Conservation (phyloP, 2,329 filamentous ascomycete species). For the Colletotrichum sp. region DNA sequence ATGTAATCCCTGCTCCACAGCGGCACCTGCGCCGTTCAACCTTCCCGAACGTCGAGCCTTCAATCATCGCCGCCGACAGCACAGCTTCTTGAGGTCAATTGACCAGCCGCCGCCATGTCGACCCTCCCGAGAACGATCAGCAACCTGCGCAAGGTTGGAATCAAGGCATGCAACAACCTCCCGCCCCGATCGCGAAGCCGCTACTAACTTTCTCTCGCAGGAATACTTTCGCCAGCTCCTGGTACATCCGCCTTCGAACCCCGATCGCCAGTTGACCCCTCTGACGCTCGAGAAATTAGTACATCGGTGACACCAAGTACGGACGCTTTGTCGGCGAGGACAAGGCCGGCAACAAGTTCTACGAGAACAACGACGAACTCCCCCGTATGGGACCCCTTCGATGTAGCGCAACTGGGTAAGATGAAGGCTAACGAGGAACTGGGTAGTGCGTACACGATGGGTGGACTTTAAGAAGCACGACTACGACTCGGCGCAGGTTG, state of each 20-base stretch:
- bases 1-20: slow-evolving; percentile 9
- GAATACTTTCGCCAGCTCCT: slow-evolving; percentile 92
- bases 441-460: slow-evolving; percentile 89
- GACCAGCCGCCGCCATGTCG: slow-evolving; percentile 73
- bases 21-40: slow-evolving; percentile 12
- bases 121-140: slow-evolving; percentile 84
- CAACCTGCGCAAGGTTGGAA: slow-evolving; percentile 85
- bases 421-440: slow-evolving; percentile 11
- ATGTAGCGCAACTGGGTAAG: neutral
- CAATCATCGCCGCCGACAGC: slow-evolving; percentile 5
- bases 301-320: slow-evolving; percentile 90
- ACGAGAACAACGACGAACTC: slow-evolving; percentile 93
- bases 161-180: slow-evolving; percentile 69
- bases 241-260: slow-evolving; percentile 61
- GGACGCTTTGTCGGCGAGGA: slow-evolving; percentile 86
- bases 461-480: slow-evolving; percentile 94
- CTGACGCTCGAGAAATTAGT: slow-evolving; percentile 41
- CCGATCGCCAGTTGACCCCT: slow-evolving; percentile 22
- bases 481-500: slow-evolving; percentile 82
- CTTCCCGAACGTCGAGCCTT: slow-evolving; percentile 18
- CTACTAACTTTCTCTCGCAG: slow-evolving; percentile 49
- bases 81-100: slow-evolving; percentile 32
- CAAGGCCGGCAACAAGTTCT: slow-evolving; percentile 96
- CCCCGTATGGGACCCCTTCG: slow-evolving; percentile 67
- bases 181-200: neutral